Evolutionary conservation across 345 rosid species (phyloP).

Genomic region (thale cress (Arabidopsis thaliana)): TAIR10.1 NC_003071.7:4417501-4418000

Average conservation of each 20-base stretch:
- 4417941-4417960: background rate
- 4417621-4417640: background rate
- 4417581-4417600: background rate
- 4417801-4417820: background rate
- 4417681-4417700: background rate
- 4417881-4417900: background rate
- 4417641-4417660: background rate
- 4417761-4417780: background rate
- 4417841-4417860: background rate
- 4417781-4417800: fast-evolving
- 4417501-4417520: too few species aligned
- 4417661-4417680: background rate
- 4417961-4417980: background rate
- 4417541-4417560: background rate
- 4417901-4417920: background rate
- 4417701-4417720: constrained; percentile 6
- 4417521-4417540: fast-evolving
- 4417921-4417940: background rate
- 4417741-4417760: background rate
- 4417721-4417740: background rate
- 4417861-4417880: background rate
- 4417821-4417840: background rate
- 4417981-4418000: background rate
- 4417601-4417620: background rate
- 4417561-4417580: too few species aligned